Base-by-base conservation (phyloP, 2,329 filamentous ascomycete species). In the Alternaria sp. region DNA sequence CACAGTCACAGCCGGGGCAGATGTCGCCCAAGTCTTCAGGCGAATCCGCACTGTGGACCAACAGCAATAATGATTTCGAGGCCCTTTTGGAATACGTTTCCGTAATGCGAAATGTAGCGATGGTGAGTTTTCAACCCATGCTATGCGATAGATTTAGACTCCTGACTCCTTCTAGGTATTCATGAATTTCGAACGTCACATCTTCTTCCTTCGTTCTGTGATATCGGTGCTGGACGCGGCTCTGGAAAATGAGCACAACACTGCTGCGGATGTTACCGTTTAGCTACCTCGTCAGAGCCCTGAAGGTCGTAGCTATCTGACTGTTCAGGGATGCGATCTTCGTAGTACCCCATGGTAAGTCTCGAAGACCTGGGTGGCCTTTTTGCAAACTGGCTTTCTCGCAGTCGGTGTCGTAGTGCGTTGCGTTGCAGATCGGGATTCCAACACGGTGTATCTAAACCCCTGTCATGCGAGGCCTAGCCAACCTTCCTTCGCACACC, bases 1-100 rank as follows among this genome's bases (percentile, higher is more conserved):
- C 62, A n/a, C 58, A 63, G 10, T 58, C 66, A 11, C 67, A 71
- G 48, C 69, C 71, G 61, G 72, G 75, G 56, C 69, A 71, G 51
- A 67, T 61, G 24, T 79, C 78, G 44, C 77, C 78, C 42, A 71
- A 74, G 42, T 80, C 78, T 7, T 79, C 78, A 8, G 74, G 70
- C 58, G 78, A 79, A 56, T 79, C 76, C 9, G 70, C 79, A 29
- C 60, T 67, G 60, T 79, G 76, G 74, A 78, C 75, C 66, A 74
- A 77, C 65, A 75, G 77, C 61, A 78, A 74, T 67, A 77, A 80
- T 61, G 73, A 74, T 54, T 79, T 78, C 4, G 78, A 79, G 53
- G 70, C 78, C 36, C n/a, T 21, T 21, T 10, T 39, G n/a, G 5
- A 11, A 21, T 9, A 17, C 9, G 9, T 39, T 5, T 23, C 14